A percentile compares a stretch with the other conserved stretches of the same genome.
Evolutionary conservation across 305 asterid genomes (phyloP).

Genomic region (Solanum hybrid): DNA sequence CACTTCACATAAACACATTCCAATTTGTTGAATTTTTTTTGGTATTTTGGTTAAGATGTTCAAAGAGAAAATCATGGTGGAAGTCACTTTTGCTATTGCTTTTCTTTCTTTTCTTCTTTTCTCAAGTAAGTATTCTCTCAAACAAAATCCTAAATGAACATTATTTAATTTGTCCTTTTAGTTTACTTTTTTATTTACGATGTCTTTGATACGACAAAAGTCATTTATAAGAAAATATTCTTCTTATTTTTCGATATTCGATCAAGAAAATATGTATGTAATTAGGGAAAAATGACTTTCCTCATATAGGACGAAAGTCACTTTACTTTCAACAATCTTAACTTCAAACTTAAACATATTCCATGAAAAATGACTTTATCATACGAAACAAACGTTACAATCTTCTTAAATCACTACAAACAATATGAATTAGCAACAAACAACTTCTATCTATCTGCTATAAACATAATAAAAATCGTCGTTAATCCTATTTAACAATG

Average conservation of each 20-base stretch:
- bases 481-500: neutral
- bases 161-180: neutral
- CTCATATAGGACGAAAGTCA: neutral
- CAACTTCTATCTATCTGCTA: neutral
- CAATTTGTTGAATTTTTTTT: neutral
- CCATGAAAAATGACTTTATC: neutral
- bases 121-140: constrained; percentile 25
- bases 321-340: neutral
- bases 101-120: constrained; percentile 16
- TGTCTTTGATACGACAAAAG: neutral
- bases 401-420: neutral
- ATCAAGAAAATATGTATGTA: neutral
- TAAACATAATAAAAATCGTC: neutral
- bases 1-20: neutral
- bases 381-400: neutral
- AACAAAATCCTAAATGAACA: neutral
- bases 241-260: neutral
- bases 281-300: neutral
- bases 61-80: constrained; percentile 1
- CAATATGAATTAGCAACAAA: neutral
- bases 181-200: neutral
- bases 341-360: neutral
- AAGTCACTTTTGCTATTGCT: constrained; percentile 11
- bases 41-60: neutral
- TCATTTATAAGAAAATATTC: neutral